Evolutionary conservation across 495 filamentous ascomycete species (phyloP).

Genomic region (Xylaria nigripes): DNA sequence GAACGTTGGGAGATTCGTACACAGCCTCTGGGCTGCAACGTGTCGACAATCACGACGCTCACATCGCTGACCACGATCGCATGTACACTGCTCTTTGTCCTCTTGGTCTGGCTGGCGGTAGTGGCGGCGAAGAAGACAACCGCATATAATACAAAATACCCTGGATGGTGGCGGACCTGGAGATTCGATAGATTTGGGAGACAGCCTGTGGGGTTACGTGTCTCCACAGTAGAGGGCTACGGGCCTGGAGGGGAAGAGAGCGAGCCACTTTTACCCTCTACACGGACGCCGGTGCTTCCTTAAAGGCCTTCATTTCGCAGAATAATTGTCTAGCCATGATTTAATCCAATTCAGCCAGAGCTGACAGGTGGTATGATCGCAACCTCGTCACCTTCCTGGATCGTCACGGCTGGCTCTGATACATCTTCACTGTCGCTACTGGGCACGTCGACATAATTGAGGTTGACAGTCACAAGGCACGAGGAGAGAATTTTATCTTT

Average conservation of each 20-base stretch:
- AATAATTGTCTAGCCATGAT: background rate
- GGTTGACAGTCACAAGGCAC: slow-evolving; percentile 77
- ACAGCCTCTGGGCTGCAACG: slow-evolving; percentile 38
- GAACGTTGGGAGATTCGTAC: slow-evolving; percentile 47
- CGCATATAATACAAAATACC: slow-evolving; percentile 16
- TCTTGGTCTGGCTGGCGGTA: slow-evolving; percentile 22
- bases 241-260: background rate
- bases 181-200: background rate
- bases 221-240: background rate
- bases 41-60: slow-evolving; percentile 44
- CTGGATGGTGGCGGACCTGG: slow-evolving; percentile 31
- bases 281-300: background rate
- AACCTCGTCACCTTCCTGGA: slow-evolving; percentile 79
- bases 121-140: slow-evolving; percentile 13
- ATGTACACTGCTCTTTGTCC: slow-evolving; percentile 29
- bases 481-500: slow-evolving; percentile 59
- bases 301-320: background rate
- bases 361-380: slow-evolving; percentile 97
- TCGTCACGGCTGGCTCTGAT: slow-evolving; percentile 31
- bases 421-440: slow-evolving; percentile 33
- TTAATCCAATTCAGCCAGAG: slow-evolving; percentile 46
- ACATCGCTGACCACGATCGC: slow-evolving; percentile 32
- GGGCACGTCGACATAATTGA: slow-evolving; percentile 75
- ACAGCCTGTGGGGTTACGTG: background rate
- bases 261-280: slow-evolving; percentile 1